These are phyloP conservation scores for Houttuynia cordata DNA, from an alignment of 164 flowering plant species.

Conservation along the genomic window DNA sequence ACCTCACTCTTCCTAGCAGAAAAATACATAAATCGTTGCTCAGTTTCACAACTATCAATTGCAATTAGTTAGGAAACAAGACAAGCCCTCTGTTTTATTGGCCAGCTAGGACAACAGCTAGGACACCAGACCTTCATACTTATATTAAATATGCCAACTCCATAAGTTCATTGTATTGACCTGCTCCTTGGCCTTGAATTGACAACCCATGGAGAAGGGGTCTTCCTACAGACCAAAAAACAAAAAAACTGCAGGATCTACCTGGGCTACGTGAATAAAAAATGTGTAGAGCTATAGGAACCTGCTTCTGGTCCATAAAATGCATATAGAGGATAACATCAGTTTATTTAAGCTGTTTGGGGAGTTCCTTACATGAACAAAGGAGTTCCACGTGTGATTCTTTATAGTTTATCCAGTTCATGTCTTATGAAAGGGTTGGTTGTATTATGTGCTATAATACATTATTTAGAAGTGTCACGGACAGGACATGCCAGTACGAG, in stretches of 20 bases:
- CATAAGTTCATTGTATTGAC: slow-evolving; percentile 2
- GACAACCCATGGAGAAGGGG: neutral
- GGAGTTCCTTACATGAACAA: too few relatives aligned
- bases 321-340: too few relatives aligned
- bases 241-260: neutral
- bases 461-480: too few relatives aligned
- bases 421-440: too few relatives aligned
- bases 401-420: too few relatives aligned
- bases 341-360: too few relatives aligned
- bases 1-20: slow-evolving; percentile 1
- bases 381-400: too few relatives aligned
- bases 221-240: neutral
- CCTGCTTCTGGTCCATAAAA: too few relatives aligned
- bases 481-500: too few relatives aligned
- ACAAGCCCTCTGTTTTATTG: neutral
- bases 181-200: neutral
- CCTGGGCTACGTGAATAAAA: neutral
- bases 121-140: neutral
- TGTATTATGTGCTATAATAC: too few relatives aligned
- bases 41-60: slow-evolving; percentile 1
- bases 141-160: neutral
- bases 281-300: too few relatives aligned
- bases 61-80: slow-evolving; percentile 5
- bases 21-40: neutral
- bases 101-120: too few relatives aligned